Evolutionary conservation across 306 rosid genomes (phyloP).

Genomic region (Hippophae rhamnoides): DNA sequence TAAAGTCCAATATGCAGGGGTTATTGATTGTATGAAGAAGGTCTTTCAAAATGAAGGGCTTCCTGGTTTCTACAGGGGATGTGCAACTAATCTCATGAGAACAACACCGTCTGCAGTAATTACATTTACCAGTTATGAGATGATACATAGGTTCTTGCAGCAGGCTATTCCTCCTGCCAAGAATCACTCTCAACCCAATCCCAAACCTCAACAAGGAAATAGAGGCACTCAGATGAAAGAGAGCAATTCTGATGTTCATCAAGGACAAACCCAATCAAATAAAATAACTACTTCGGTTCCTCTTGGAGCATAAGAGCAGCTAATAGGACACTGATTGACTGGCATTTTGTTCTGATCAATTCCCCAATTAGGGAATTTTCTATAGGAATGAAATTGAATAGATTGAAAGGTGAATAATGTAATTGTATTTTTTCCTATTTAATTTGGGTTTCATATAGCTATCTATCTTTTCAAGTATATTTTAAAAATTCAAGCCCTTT

Average conservation of each 20-base stretch:
- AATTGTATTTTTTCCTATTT: conserved; percentile 3
- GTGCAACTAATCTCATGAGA: conserved; percentile 76
- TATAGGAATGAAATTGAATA: conserved; percentile 10
- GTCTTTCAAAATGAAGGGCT: conserved; percentile 78
- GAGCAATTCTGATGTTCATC: conserved; percentile 12
- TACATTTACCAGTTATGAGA: conserved; percentile 87
- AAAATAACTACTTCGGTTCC: conserved; percentile 33
- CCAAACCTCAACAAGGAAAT: conserved; percentile 20
- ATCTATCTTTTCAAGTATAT: not conserved
- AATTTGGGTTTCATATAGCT: not conserved
- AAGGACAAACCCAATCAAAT: conserved; percentile 40
- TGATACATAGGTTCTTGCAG: conserved; percentile 65
- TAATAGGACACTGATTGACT: conserved; percentile 44
- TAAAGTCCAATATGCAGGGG: conserved; percentile 44
- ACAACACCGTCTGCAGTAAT: conserved; percentile 95
- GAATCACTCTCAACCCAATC: conserved; percentile 24
- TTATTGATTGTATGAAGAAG: conserved; percentile 71
- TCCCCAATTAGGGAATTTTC: conserved; percentile 16
- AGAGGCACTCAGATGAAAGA: conserved; percentile 12
- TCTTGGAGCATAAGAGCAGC: conserved; percentile 48
- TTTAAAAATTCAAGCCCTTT: too few species aligned
- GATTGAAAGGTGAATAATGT: conserved; percentile 10
- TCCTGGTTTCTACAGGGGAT: conserved; percentile 79
- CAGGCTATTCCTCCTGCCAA: conserved; percentile 26
- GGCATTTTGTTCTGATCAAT: conserved; percentile 2